phyloP scores from a whole-genome alignment of 2,329 filamentous ascomycete genomes.

The Fusarium tricinctum region DNA sequence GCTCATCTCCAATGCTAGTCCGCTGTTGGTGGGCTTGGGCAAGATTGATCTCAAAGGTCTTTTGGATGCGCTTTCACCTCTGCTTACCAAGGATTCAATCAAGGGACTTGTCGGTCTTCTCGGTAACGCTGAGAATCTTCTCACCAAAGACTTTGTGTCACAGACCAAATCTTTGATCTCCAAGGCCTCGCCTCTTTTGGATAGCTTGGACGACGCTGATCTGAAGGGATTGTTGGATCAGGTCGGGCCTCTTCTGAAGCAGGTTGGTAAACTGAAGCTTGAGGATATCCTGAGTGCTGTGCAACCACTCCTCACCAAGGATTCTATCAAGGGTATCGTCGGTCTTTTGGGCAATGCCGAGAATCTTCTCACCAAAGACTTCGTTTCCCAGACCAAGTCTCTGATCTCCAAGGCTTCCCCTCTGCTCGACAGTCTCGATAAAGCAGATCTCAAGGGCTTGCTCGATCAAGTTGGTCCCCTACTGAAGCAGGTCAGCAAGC shows the following conservation, averaged over 20 bases:
- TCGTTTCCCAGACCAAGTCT: slow-evolving; percentile 46
- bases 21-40: slow-evolving; percentile 45
- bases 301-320: slow-evolving; percentile 50
- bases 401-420: slow-evolving; percentile 50
- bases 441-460: slow-evolving; percentile 53
- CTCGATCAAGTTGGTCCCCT: slow-evolving; percentile 54
- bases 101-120: slow-evolving; percentile 52
- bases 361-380: slow-evolving; percentile 47
- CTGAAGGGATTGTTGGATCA: slow-evolving; percentile 51
- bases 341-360: slow-evolving; percentile 54
- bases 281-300: slow-evolving; percentile 48
- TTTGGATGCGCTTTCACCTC: slow-evolving; percentile 46
- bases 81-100: slow-evolving; percentile 52
- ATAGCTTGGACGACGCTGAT: slow-evolving; percentile 53
- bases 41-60: slow-evolving; percentile 55
- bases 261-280: slow-evolving; percentile 52
- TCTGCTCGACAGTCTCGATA: slow-evolving; percentile 52
- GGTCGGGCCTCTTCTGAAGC: slow-evolving; percentile 53
- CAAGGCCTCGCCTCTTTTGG: slow-evolving; percentile 51
- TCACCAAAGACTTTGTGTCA: slow-evolving; percentile 41
- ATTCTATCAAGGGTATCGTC: slow-evolving; percentile 52
- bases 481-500: slow-evolving; percentile 51
- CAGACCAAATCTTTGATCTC: slow-evolving; percentile 46
- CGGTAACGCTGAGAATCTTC: slow-evolving; percentile 51
- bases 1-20: slow-evolving; percentile 47